Evolutionary conservation across 164 flowering plant species (phyloP).

Genomic region (Echeveria elegans): DNA sequence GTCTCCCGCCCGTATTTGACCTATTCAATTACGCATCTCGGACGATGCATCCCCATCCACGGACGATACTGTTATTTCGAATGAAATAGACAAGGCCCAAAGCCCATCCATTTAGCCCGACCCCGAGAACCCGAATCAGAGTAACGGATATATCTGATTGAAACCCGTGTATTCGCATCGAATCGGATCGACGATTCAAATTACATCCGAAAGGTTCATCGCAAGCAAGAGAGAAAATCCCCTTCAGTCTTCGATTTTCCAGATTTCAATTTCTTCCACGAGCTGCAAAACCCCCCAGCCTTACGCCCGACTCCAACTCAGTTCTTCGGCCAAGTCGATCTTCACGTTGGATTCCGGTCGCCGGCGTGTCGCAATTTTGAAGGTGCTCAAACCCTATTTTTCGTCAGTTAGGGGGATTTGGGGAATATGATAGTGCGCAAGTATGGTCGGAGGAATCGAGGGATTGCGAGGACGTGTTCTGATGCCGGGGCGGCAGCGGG

Average conservation of each 20-base stretch:
- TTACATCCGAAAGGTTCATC: background rate
- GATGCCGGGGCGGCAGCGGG: background rate
- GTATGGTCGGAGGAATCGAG: conserved; percentile 1
- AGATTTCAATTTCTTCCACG: background rate
- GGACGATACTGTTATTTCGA: no score
- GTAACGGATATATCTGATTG: no score
- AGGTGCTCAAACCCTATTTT: background rate
- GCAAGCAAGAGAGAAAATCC: background rate
- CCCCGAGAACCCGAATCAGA: no score
- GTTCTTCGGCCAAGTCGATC: background rate
- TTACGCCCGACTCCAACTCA: background rate
- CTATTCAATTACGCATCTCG: no score
- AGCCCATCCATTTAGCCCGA: no score
- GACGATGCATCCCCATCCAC: no score
- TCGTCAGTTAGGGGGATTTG: background rate
- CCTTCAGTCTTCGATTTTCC: background rate
- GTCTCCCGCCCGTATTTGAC: no score
- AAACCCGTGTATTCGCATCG: background rate
- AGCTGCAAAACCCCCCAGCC: background rate
- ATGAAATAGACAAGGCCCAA: no score
- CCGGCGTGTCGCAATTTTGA: background rate
- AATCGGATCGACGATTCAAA: background rate
- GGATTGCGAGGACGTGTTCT: background rate
- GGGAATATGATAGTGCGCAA: conserved; percentile 64
- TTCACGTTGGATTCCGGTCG: background rate